A percentile compares a stretch with the other conserved stretches of the same genome.
Evolutionary conservation across 2,329 filamentous ascomycete genomes (phyloP).

Genomic region (Calonectria hawksworthii): DNA sequence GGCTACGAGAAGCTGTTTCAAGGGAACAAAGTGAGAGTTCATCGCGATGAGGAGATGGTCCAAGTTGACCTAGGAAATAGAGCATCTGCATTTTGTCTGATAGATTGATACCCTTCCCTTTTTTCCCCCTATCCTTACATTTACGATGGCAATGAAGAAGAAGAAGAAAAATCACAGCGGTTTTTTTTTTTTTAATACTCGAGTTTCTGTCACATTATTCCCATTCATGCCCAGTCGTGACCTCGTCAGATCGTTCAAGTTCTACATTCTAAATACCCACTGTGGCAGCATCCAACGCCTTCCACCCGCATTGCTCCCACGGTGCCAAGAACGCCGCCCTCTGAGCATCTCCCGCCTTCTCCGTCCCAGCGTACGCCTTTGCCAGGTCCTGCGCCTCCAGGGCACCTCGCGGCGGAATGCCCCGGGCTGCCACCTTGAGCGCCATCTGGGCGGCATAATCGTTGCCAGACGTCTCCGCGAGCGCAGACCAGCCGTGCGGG

Average conservation of each 20-base stretch:
- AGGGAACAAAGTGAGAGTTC: slow-evolving; percentile 40
- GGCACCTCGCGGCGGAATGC: slow-evolving; percentile 79
- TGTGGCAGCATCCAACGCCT: slow-evolving; percentile 59
- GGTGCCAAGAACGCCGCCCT: slow-evolving; percentile 84
- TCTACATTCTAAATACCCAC: slow-evolving; percentile 36
- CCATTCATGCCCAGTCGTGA: slow-evolving; percentile 9
- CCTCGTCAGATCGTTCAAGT: slow-evolving; percentile 16
- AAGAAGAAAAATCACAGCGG: neutral
- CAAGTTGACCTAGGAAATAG: neutral
- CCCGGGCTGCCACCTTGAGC: slow-evolving; percentile 80
- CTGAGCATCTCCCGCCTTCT: slow-evolving; percentile 80
- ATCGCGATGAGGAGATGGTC: slow-evolving; percentile 1
- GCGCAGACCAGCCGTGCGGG: slow-evolving; percentile 83
- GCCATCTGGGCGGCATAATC: slow-evolving; percentile 81
- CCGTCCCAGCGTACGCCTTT: slow-evolving; percentile 80
- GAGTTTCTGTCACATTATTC: neutral
- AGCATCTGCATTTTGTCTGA: neutral
- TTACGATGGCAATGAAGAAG: neutral
- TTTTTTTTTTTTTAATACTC: neutral
- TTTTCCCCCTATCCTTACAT: neutral
- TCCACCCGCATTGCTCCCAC: slow-evolving; percentile 79
- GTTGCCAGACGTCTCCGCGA: slow-evolving; percentile 72
- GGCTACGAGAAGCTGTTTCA: slow-evolving; percentile 73
- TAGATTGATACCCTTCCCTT: slow-evolving; percentile 22
- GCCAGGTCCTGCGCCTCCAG: slow-evolving; percentile 80